Evolutionary conservation across 176 grass and related monocot genomes (phyloP), one percentile per base, ranked within the genome.

Genomic region (Juncus effusus): DNA sequence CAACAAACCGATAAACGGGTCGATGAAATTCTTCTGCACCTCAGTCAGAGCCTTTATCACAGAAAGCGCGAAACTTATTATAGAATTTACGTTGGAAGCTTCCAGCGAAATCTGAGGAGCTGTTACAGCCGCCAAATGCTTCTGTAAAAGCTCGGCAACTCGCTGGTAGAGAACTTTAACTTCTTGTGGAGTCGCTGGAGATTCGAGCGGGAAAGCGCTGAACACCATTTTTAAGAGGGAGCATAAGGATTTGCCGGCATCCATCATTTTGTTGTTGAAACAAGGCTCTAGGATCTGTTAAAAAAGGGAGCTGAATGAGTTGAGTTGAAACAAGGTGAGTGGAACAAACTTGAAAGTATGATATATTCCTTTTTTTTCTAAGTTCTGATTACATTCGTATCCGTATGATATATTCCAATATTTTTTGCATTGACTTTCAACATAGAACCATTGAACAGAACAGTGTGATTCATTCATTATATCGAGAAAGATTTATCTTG

Each of bases 161-260:
- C 85, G 83, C 81, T 89, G 94, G 79, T 86, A 79, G 51, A 99
- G 38, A 39, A 69, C 13, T 60, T 99, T 99, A 64, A 99, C 90
- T 73, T 99, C 94, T 56, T 78, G 88, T 11, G 83, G 88, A 44
- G 88, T 99, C 2, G 88, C 79, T 65, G 88, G 76, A 16, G 80
- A 85, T 79, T 99, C 94, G 72, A 93, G 85, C 50, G 94, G 85
- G 73, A 99, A 99, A 42, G 85, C 85, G 59, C 64, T 82, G 76
- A 99, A 93, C 40, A 99, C 94, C 94, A 90, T 90, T 83, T 93
- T 99, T 62, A 99, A 71, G 61, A 99, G 79, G 15, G 94, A 93
- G 76, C 94, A 99, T 64, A 99, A 75, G 44, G 94, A 93, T 68
- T 87, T 99, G 73, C 94, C 94, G 59, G 85, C 88, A 80, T 99